Base-by-base conservation (phyloP, 2,329 filamentous ascomycete genomes). In the Tolypocladium pustulatum region DNA sequence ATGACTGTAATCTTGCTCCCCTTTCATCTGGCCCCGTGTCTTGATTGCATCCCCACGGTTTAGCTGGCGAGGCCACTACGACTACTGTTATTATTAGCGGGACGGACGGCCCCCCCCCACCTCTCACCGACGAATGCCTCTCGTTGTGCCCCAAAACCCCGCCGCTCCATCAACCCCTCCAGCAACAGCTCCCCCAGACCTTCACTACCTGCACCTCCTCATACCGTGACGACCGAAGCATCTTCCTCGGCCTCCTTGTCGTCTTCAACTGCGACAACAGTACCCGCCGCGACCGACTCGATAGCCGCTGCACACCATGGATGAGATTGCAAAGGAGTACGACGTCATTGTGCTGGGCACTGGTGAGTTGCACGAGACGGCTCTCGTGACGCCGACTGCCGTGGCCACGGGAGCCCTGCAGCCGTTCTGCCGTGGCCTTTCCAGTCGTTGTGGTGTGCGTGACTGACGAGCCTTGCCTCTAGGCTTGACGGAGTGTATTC, bases 271-370 rank as follows among this genome's bases (percentile, higher is more conserved):
- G 61, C 62, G 63, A 57, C 41, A 43, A 49, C 56, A 30, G 43
- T 41, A 30, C 36, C 56, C 52, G 52, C 56, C 30, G 34, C 34
- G 22, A 27, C 58, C 43, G 60, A 62, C 41, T 61, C 43, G 41
- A 54, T 40, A 51, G 36, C 49, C 57, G 40, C 57, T 55, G 52
- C 32, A 54, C 70, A 83, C 63, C 78, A 97, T 97, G 94, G 94
- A 97, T 73, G 94, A 97, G 78, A 96, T 99, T 73, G 91, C 92
- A 67, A 90, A 91, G 73, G 92, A 97, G 78, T 99, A 99, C 84
- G 94, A 99, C 84, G 90, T 97, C 76, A 86, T 99, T 73, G 94
- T 99, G 74, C 86, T 99, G 74, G 94, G 94, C 83, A 99, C 94
- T 75, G 92, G 91, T 96, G 81, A 72, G 84, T 77, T 67, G 55